Conservation (phyloP, 1,139 yeast genomes). For the Komagataea norvegica region DNA sequence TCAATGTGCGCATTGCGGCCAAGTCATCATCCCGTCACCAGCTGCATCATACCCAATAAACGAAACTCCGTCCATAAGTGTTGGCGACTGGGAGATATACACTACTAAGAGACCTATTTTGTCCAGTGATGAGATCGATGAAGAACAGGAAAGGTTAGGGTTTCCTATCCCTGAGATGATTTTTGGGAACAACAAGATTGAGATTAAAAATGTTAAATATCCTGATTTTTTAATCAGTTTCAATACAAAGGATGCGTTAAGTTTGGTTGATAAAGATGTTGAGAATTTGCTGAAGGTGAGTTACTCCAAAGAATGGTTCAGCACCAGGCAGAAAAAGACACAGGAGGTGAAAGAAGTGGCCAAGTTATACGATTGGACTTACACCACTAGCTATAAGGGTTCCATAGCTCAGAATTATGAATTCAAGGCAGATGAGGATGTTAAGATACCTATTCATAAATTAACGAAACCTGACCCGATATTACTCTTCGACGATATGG, state of each 20-base stretch:
- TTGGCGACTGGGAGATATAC: constrained; percentile 71
- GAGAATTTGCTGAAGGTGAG: constrained; percentile 62
- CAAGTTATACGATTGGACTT: constrained; percentile 96
- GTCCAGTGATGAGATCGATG: constrained; percentile 69
- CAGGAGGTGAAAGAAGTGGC: constrained; percentile 37
- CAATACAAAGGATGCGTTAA: constrained; percentile 78
- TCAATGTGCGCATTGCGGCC: constrained; percentile 58
- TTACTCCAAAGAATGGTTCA: constrained; percentile 85
- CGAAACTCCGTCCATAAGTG: constrained; percentile 61
- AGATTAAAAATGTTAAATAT: constrained; percentile 37
- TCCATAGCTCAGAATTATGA: constrained; percentile 28
- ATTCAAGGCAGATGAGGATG: constrained; percentile 26
- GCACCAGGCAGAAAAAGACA: constrained; percentile 45
- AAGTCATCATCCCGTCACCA: constrained; percentile 71
- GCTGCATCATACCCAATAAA: constrained; percentile 54
- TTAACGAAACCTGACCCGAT: constrained; percentile 79
- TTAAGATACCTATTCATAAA: constrained; percentile 60
- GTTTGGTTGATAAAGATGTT: constrained; percentile 50
- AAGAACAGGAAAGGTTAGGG: constrained; percentile 48
- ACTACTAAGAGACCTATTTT: constrained; percentile 76
- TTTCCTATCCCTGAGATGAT: constrained; percentile 97
- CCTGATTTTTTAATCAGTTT: constrained; percentile 50
- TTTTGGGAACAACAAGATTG: constrained; percentile 81
- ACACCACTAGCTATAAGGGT: constrained; percentile 76
- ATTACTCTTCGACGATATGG: constrained; percentile 80